Evolutionary conservation across 2,329 filamentous ascomycete genomes (phyloP), one percentile per base, ranked within the genome.

Genomic region (Phoma sp.): DNA sequence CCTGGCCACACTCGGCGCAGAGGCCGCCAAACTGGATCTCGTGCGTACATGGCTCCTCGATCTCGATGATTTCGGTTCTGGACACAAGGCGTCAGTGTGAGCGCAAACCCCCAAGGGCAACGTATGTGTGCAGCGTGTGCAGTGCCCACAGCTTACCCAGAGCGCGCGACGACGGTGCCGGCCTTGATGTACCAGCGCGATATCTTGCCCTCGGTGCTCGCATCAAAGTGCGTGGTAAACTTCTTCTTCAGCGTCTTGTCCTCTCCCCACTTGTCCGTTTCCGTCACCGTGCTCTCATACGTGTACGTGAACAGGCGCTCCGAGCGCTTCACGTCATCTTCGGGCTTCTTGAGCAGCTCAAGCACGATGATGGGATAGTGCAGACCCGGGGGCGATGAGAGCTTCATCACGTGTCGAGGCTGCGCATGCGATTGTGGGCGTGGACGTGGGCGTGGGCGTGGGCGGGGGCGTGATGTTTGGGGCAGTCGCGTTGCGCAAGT

Each of bases 361-460:
- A 88, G 92, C 77, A 99, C 88, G 65, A 89, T 96, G 77, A 98
- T 93, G 68, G 95, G 95, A 77, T 98, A 99, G 77, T 89, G 90
- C 65, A 97, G 85, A 77, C 73, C 73, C 57, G 73, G 70, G 58
- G 79, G 77, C 43, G 80, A 81, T 71, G 69, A 68, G 65, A 82
- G 74, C 74, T 78, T 79, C 80, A 82, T 82, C 70, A 68, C 72
- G 68, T 54, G 55, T 49, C 56, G 60, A 49, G 64, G 62, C 62
- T 60, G 66, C 68, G 65, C 73, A 73, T 72, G 71, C 67, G 66
- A n/a, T n/a, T 37, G 50, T 13, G 36, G 25, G 44, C 19, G 54
- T 37, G 37, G 31, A 27, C 50, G 55, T 53, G 35, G 47, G 41
- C 36, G 46, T 50, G 43, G 53, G 50, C 49, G 35, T 24, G 22